Base-by-base conservation (phyloP, 768 basidiomycete genomes). In the Kwoniella sp. region DNA sequence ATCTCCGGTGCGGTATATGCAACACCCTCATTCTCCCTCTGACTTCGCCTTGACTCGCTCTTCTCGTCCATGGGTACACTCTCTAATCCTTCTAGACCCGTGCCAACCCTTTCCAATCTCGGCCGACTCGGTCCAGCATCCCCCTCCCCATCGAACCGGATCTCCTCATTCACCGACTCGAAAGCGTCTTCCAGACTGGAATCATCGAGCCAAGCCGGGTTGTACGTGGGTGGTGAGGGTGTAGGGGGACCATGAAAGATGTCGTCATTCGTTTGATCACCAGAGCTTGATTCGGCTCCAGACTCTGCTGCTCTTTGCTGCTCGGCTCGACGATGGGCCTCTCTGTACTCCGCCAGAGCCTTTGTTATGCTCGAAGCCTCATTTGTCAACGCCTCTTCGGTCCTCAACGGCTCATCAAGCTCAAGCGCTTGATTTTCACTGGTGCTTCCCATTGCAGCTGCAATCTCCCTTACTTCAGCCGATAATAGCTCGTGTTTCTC, bases 1-100 rank as follows among this genome's bases (percentile, higher is more conserved):
- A 60, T 4, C 55, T 70, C 69, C 10, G 69, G 69, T 1, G 69
- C 62, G 13, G 54, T 60, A 46, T 67, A 70, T 9, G 61, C 61
- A 6, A 67, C 62, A 22, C 51, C 62, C 17, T 57, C 55, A 22
- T 22, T 40, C 29, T 64, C 62, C 49, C 51, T 52, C 26, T 36
- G n/a, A 25, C 36, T 53, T 33, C 25, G 29, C 15, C 12, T 33
- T 13, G 47, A 51, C 25, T 52, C 58, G 33, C 37, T 59, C 22
- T 17, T 58, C 17, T 13, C 19, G 8, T 48, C 60, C 54, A 58
- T 51, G 27, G 33, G 59, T 19, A 55, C 36, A 19, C 60, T 62
- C 19, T 46, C 37, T 27, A 33, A 5, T 12, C 13, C 58, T 51
- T 30, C 22, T 1, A 26, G n/a, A 17, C 24, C 15, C 36, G 58